phyloP scores from a whole-genome alignment of 1,284 basidiomycete species.

The Earliella scabrosa region DNA sequence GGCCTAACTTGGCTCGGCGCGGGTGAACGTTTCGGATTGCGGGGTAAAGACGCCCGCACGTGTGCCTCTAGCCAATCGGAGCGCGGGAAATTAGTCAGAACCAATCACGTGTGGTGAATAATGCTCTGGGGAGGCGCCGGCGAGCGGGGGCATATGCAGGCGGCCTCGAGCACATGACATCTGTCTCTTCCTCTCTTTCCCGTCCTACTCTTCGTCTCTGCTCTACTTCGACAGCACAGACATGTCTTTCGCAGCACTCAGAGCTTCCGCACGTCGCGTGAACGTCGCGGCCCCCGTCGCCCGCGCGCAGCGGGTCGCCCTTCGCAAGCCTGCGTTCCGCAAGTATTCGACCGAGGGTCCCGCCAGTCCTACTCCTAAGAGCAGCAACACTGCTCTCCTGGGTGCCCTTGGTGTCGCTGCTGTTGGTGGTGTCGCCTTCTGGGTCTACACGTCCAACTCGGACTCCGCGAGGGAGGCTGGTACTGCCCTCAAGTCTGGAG shows the following conservation, averaged over 20 bases:
- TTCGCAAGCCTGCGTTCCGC: slow-evolving; percentile 46
- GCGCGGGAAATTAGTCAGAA: slow-evolving; percentile 17
- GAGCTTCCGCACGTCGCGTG: slow-evolving; percentile 49
- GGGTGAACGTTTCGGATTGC: no score
- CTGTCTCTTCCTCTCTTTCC: not conserved
- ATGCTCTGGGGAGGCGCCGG: slow-evolving; percentile 6
- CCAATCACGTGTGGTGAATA: slow-evolving; percentile 23
- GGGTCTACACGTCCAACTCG: slow-evolving; percentile 47
- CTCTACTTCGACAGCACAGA: slow-evolving; percentile 12
- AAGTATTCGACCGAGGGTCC: slow-evolving; percentile 60
- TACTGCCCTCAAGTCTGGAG: slow-evolving; percentile 59
- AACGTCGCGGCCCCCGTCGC: slow-evolving; percentile 41
- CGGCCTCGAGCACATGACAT: slow-evolving; percentile 1
- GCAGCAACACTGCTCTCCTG: slow-evolving; percentile 58
- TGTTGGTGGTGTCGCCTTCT: slow-evolving; percentile 57
- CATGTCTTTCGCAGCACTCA: slow-evolving; percentile 57
- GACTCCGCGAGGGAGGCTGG: slow-evolving; percentile 54
- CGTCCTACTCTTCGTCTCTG: not conserved
- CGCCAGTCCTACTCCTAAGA: slow-evolving; percentile 34
- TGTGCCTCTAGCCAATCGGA: slow-evolving; percentile 15
- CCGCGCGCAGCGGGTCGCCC: slow-evolving; percentile 32
- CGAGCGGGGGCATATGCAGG: not conserved
- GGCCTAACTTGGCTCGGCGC: no score
- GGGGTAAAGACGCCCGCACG: slow-evolving; percentile 5
- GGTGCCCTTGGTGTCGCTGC: slow-evolving; percentile 56